Conservation (phyloP, 495 filamentous ascomycete genomes). For the Hypomontagnella monticulosa region DNA sequence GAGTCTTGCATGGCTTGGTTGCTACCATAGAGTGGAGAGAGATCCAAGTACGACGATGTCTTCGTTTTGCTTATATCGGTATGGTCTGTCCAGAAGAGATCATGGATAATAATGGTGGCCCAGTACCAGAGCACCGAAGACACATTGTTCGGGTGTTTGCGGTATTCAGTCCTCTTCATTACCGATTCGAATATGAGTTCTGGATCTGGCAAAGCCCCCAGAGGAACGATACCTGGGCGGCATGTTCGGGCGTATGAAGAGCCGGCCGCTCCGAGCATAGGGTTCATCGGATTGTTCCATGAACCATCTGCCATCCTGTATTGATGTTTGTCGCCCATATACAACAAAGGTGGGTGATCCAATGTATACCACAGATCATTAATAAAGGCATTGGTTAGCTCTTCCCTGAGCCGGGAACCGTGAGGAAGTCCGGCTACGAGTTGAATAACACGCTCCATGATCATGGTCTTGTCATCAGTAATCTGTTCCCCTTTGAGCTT, state of each 20-base stretch:
- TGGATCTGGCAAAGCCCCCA: slow-evolving; percentile 76
- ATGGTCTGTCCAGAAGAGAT: slow-evolving; percentile 51
- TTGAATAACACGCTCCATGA: slow-evolving; percentile 83
- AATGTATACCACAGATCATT: slow-evolving; percentile 74
- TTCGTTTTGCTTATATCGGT: slow-evolving; percentile 64
- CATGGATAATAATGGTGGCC: slow-evolving; percentile 90
- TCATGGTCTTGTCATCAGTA: slow-evolving; percentile 78
- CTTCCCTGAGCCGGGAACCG: slow-evolving; percentile 67
- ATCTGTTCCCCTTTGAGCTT: slow-evolving; percentile 62
- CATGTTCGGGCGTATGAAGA: slow-evolving; percentile 77
- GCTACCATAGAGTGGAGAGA: slow-evolving; percentile 87
- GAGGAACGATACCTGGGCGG: slow-evolving; percentile 68
- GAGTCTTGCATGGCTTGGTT: slow-evolving; percentile 77
- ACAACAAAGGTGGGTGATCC: slow-evolving; percentile 64
- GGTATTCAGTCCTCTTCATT: slow-evolving; percentile 59
- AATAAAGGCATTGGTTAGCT: slow-evolving; percentile 76
- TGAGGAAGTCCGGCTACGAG: slow-evolving; percentile 72
- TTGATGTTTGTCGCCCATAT: slow-evolving; percentile 70
- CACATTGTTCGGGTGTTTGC: slow-evolving; percentile 71
- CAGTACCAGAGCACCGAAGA: slow-evolving; percentile 91
- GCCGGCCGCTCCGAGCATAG: slow-evolving; percentile 57
- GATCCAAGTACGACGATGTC: slow-evolving; percentile 86
- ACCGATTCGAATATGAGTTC: slow-evolving; percentile 78
- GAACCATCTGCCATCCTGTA: slow-evolving; percentile 82
- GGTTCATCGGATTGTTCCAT: slow-evolving; percentile 60